phyloP scores from a whole-genome alignment of 1,284 basidiomycete species.

The Anthracocystis setariae region DNA sequence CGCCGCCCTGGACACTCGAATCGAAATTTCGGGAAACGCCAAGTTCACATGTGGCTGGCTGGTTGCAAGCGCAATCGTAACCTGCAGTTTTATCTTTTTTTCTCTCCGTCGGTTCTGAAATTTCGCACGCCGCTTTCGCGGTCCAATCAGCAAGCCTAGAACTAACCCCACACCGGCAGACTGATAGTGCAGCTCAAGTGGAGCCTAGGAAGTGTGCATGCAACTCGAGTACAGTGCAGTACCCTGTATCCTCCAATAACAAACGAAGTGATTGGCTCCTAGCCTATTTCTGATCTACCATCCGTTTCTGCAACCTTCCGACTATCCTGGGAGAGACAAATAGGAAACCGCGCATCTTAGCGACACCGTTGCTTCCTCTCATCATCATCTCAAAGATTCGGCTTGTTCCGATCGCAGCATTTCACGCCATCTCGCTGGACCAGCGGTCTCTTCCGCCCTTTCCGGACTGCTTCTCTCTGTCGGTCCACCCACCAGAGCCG shows the following conservation, averaged over 20 bases:
- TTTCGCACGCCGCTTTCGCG: slow-evolving; percentile 3
- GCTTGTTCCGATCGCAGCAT: not conserved
- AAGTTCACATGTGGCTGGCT: too few species aligned
- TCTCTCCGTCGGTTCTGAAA: not conserved
- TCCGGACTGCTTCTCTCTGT: too few species aligned
- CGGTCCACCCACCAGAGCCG: too few species aligned
- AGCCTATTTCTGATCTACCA: not conserved
- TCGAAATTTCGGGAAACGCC: not conserved
- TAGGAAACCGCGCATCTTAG: not conserved
- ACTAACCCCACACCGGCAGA: slow-evolving; percentile 12
- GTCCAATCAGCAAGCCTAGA: slow-evolving; percentile 11
- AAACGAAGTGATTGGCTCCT: not conserved
- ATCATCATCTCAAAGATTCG: not conserved
- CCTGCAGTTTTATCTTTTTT: slow-evolving; percentile 3
- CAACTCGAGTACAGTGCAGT: too few species aligned
- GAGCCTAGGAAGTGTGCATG: slow-evolving; percentile 5
- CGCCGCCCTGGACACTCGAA: slow-evolving; percentile 1
- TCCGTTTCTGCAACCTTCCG: not conserved
- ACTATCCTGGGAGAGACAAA: not conserved
- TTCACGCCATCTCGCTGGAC: not conserved
- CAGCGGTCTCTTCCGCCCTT: too few species aligned
- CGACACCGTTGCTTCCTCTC: not conserved
- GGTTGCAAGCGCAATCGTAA: slow-evolving; percentile 2
- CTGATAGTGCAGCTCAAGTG: not conserved
- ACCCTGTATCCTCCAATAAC: not conserved